Conservation (phyloP, 2,329 filamentous ascomycete genomes). For the Ophiostoma triangulosporum region DNA sequence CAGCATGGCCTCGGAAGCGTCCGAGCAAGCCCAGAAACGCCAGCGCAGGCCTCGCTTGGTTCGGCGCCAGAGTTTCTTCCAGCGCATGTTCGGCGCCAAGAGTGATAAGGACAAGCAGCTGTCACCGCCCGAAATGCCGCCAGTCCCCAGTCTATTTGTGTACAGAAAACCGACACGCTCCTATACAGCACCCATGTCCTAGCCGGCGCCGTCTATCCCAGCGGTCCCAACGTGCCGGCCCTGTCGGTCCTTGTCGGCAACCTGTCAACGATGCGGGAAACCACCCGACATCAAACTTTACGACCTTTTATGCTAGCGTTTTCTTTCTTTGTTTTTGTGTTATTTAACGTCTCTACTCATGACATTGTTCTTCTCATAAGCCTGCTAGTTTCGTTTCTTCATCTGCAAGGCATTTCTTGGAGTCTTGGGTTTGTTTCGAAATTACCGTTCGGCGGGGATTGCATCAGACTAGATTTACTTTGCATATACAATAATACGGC, state of each 20-base stretch:
- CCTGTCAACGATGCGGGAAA: background rate
- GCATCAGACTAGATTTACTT: background rate
- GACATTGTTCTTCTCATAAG: background rate
- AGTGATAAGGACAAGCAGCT: background rate
- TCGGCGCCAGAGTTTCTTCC: constrained; percentile 24
- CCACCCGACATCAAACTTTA: constrained; percentile 2
- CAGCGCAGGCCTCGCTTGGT: constrained; percentile 16
- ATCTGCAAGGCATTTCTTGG: constrained; percentile 9
- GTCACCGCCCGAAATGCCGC: background rate
- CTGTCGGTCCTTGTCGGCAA: constrained; percentile 4
- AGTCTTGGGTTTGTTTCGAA: constrained; percentile 4
- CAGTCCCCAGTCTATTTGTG: background rate
- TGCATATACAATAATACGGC: constrained; percentile 3
- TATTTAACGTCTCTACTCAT: background rate
- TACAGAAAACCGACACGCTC: background rate
- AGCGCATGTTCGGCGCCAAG: constrained; percentile 25
- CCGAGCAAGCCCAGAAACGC: background rate
- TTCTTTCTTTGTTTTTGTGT: background rate
- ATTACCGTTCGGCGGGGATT: background rate
- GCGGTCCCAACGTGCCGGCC: background rate
- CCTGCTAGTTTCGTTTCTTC: background rate
- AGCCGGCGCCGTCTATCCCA: background rate
- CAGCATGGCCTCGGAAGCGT: constrained; percentile 15
- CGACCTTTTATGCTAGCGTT: background rate
- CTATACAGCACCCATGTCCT: background rate